Conservation (phyloP, 192 early-diverging fungal species). For the Jimgerdemannia lactiflua region DNA sequence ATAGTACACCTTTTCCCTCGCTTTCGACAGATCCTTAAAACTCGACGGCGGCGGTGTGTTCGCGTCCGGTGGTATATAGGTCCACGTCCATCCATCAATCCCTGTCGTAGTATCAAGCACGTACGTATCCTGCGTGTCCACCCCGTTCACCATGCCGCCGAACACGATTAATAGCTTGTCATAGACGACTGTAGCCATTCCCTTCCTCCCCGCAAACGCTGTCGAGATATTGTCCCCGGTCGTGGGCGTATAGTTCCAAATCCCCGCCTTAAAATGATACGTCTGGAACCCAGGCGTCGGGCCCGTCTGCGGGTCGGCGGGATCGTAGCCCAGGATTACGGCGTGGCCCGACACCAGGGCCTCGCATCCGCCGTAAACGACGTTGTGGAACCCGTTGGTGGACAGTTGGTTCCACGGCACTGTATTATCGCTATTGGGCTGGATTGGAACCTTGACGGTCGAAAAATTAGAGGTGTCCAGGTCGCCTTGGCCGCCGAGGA, state of each 20-base stretch:
- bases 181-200: background rate
- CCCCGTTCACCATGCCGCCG: background rate
- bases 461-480: background rate
- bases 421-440: background rate
- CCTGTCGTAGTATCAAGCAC: background rate
- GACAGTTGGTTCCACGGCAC: background rate
- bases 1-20: background rate
- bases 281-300: background rate
- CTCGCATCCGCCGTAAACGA: constrained; percentile 1
- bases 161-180: background rate
- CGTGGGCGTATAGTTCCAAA: background rate
- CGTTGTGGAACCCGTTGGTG: background rate
- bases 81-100: background rate
- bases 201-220: background rate
- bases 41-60: background rate
- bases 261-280: background rate
- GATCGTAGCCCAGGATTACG: background rate
- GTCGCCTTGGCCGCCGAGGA: background rate
- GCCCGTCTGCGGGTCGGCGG: background rate
- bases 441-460: background rate
- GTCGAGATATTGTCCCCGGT: background rate
- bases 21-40: too few species aligned
- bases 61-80: background rate
- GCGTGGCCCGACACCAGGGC: background rate
- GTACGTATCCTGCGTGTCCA: constrained; percentile 1